Base-by-base conservation (phyloP, 371 early-diverging fungal genomes). In the Haplosporangium sp. region DNA sequence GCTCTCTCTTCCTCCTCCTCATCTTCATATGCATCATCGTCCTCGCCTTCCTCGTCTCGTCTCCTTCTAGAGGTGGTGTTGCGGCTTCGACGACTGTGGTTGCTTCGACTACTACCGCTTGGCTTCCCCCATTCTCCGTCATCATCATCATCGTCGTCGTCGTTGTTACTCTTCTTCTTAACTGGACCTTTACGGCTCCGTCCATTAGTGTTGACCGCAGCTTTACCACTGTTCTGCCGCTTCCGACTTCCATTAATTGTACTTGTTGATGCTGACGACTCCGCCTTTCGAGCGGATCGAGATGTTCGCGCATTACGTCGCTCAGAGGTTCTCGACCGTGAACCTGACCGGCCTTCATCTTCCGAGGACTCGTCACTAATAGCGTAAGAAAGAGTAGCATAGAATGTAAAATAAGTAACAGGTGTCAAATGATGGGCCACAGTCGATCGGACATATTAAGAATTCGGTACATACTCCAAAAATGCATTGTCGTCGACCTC, bases 131-230 rank as follows among this genome's bases (percentile, higher is more conserved):
- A 75, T 21, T 80, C 81, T 14, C 71, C 69, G 42, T 81, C 82
- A 13, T 75, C 80, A 18, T 73, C 81, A 23, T 86, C 83, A 13
- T 76, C 80, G 1, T 63, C 83, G 8, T 64, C 80, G 10, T 82
- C 82, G 13, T 69, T 63, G 29, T 52, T 54, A 21, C 50, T 55
- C 71, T 9, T 66, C 13, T 56, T 67, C 59, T 41, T 62, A 6
- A 59, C n/a, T 42, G 41, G 62, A 40, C 74, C 29, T 18, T 48
- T 52, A 10, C 63, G 59, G n/a, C 76, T 58, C 5, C 45, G 21
- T 29, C 61, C 47, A 2, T 51, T 64, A 40, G 50, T 45, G 29
- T 40, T 42, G 56, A 21, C 29, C 20, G 40, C 56, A 37, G 50
- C 29, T 20, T 43, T 66, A 13, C 67, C 54, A 45, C 41, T 62